A percentile compares a stretch with the other conserved stretches of the same genome.
phyloP scores from a whole-genome alignment of 805 yeast species.

The Saccharomycopsis guyanensis region DNA sequence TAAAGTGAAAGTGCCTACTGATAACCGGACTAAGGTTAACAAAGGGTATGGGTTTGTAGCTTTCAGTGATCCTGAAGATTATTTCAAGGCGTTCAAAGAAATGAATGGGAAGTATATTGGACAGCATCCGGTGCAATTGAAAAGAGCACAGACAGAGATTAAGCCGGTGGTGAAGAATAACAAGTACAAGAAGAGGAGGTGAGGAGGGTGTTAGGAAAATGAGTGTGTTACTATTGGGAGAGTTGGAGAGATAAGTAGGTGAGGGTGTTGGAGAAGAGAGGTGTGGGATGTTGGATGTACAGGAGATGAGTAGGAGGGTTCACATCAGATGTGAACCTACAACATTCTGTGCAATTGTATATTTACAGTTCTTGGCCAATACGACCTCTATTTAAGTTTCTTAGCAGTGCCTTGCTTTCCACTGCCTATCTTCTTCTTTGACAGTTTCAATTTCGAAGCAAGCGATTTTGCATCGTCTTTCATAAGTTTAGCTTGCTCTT shows the following conservation, averaged over 20 bases:
- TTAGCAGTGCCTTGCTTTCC: neutral
- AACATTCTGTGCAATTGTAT: too few species aligned
- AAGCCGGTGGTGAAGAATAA: slow-evolving; percentile 14
- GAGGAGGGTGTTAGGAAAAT: too few species aligned
- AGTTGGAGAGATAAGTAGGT: too few species aligned
- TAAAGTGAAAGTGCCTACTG: slow-evolving; percentile 54
- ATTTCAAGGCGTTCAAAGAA: slow-evolving; percentile 61
- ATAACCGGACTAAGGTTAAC: slow-evolving; percentile 35
- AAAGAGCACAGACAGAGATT: slow-evolving; percentile 38
- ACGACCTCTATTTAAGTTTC: neutral
- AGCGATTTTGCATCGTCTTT: slow-evolving; percentile 15
- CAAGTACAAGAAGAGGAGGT: neutral
- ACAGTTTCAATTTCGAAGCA: slow-evolving; percentile 5
- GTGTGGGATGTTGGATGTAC: too few species aligned
- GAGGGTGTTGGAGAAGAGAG: too few species aligned
- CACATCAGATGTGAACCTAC: too few species aligned
- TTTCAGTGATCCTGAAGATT: slow-evolving; percentile 57
- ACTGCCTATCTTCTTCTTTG: neutral
- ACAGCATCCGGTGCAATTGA: slow-evolving; percentile 60
- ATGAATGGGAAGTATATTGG: slow-evolving; percentile 76
- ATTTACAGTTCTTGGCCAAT: neutral
- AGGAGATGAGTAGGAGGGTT: too few species aligned
- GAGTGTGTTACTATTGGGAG: too few species aligned
- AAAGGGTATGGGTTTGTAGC: slow-evolving; percentile 75
- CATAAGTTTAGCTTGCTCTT: slow-evolving; percentile 19